Evolutionary conservation across 1,139 yeast species (phyloP), one percentile per base, ranked within the genome.

Genomic region (Magnusiomyces paraingens): DNA sequence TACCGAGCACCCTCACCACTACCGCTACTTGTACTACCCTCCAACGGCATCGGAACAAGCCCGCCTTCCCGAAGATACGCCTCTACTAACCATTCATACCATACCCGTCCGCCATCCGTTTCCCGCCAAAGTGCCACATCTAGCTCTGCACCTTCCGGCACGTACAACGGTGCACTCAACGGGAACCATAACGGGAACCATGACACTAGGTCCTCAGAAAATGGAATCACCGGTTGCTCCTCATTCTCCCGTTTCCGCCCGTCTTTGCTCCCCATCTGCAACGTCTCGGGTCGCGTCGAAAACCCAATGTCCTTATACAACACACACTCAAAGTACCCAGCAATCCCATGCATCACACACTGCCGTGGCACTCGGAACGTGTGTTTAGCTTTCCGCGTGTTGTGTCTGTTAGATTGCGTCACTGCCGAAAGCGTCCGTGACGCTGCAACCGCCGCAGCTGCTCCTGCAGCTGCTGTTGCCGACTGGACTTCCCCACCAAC

Each of bases 181-280:
- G 96, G 96, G 65, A 90, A 84, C 62, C 83, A 75, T 32, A 85
- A 72, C 0, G 96, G 96, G 55, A 84, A 78, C 90, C 90, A 84
- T 0, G 87, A 82, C 14, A 72, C 67, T 66, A 81, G 63, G 61
- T 77, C 82, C 67, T 81, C 76, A 2, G 93, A 83, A 38, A 71
- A 21, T 2, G 29, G 29, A 43, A 43, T 43, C 4, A 17, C 32
- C 32, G n/a, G n/a, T n/a, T n/a, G n/a, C n/a, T n/a, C n/a, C n/a
- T n/a, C n/a, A n/a, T n/a, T n/a, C n/a, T n/a, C n/a, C n/a, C n/a
- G n/a, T n/a, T n/a, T n/a, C n/a, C n/a, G n/a, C n/a, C n/a, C n/a
- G n/a, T n/a, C n/a, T n/a, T n/a, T n/a, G n/a, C n/a, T n/a, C n/a
- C n/a, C n/a, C n/a, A n/a, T n/a, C n/a, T n/a, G 41, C 18, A 14